Base-by-base conservation (phyloP, 176 grass and related monocot species). In the Poa pratensis region DNA sequence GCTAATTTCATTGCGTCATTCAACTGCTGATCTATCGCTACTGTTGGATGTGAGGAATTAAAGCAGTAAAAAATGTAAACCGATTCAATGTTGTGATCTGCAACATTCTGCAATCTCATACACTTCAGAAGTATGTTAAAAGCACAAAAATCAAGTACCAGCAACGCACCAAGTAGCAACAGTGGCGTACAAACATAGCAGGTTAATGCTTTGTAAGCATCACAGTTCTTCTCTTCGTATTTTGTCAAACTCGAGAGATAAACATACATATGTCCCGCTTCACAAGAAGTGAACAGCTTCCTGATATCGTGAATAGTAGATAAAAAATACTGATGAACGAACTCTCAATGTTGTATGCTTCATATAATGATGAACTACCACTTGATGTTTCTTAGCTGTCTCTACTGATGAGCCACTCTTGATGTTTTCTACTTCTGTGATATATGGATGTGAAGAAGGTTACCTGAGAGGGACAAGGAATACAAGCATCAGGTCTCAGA, bases 341-440 rank as follows among this genome's bases (percentile, higher is more conserved):
- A 20, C 28, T 46, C 34, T 16, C 22, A 7, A 48, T 32, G 57
- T 10, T 26, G 24, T 62, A 6, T 23, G 18, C 14, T 48, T 57
- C 7, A 74, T n/a, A 78, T 69, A 34, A 20, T 16, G 49, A 50
- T 73, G 39, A 77, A 69, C 72, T 88, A 42, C 67, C 14, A 57
- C 42, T 26, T 14, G 24, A 74, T 80, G 19, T 74, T 79, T 73
- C 23, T 66, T 57, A 35, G 39, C 8, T 45, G 34, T 22, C 26
- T 68, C 26, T 60, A 77, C 58, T 76, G 34, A 57, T 27, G 76
- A 15, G 69, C 34, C 39, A 37, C 17, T 22, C 62, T 34, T 69
- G 62, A 69, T 69, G 48, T 24, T 53, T 81, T 57, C 19, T 69
- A n/a, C 58, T 64, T 45, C 23, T 48, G 3, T 88, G 76, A 77